Evolutionary conservation across 768 basidiomycete genomes (phyloP).

Genomic region (Boletus barrowsii): DNA sequence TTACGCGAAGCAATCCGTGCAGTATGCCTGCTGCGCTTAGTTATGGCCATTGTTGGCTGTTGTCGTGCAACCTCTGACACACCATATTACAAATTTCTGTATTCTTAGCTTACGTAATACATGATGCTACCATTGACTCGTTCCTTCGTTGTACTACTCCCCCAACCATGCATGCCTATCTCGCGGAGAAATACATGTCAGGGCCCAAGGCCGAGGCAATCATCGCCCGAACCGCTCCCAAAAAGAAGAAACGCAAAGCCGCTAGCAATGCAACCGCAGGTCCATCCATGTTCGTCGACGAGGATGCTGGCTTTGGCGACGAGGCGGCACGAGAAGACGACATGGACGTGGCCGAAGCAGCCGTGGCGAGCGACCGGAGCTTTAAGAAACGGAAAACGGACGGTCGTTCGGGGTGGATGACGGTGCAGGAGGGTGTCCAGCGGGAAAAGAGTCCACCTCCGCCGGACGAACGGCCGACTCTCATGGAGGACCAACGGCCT

Average conservation of each 20-base stretch:
- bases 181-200: slow-evolving; percentile 93
- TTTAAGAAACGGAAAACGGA: slow-evolving; percentile 73
- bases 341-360: slow-evolving; percentile 53
- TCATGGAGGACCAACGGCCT: slow-evolving; percentile 45
- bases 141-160: neutral
- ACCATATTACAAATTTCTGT: too few species aligned
- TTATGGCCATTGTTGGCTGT: too few species aligned
- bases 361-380: slow-evolving; percentile 67
- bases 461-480: slow-evolving; percentile 60
- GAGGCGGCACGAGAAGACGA: slow-evolving; percentile 54
- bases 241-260: slow-evolving; percentile 69
- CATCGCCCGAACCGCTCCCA: slow-evolving; percentile 56
- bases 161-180: slow-evolving; percentile 66
- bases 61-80: too few species aligned
- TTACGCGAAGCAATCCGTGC: neutral
- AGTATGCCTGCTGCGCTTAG: neutral
- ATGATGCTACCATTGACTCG: neutral
- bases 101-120: slow-evolving; percentile 5
- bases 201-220: slow-evolving; percentile 97
- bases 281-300: slow-evolving; percentile 50
- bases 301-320: slow-evolving; percentile 69
- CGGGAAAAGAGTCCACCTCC: slow-evolving; percentile 52
- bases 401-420: slow-evolving; percentile 64
- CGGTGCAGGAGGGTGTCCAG: slow-evolving; percentile 50
- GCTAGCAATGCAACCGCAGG: slow-evolving; percentile 22